phyloP scores from a whole-genome alignment of 495 filamentous ascomycete species.

The Tuber calosporum region DNA sequence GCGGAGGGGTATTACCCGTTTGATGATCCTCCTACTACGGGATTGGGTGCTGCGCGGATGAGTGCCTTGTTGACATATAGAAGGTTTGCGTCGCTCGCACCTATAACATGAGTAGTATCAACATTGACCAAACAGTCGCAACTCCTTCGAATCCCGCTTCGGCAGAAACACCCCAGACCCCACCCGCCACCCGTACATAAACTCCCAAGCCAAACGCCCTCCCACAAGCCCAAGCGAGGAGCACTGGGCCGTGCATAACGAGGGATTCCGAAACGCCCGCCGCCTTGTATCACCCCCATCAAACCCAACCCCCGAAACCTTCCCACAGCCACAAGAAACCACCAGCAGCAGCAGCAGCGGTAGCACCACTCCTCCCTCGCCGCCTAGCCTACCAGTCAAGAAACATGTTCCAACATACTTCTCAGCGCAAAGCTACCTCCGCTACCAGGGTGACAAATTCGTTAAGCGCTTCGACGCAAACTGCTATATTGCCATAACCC shows the following conservation, averaged over 20 bases:
- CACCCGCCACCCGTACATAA: conserved; percentile 68
- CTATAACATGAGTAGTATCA: background rate
- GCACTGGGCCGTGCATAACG: conserved; percentile 92
- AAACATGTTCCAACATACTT: conserved; percentile 70
- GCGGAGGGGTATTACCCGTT: conserved; percentile 91
- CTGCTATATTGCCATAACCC: conserved; percentile 97
- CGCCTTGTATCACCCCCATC: conserved; percentile 41
- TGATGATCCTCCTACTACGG: conserved; percentile 71
- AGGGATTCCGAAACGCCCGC: conserved; percentile 62
- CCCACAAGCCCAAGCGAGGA: conserved; percentile 65
- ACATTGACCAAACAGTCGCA: conserved; percentile 53
- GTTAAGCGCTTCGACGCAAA: conserved; percentile 95
- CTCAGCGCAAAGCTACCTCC: conserved; percentile 92
- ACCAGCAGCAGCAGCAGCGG: background rate
- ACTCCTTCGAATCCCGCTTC: conserved; percentile 93
- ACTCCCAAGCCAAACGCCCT: conserved; percentile 49
- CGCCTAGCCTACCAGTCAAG: background rate
- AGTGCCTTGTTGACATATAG: conserved; percentile 90
- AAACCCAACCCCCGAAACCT: conserved; percentile 10
- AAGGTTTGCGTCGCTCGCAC: conserved; percentile 19
- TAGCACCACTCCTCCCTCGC: background rate
- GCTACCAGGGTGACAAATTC: conserved; percentile 96
- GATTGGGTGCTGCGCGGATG: conserved; percentile 93
- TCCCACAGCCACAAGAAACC: conserved; percentile 6
- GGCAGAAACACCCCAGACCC: conserved; percentile 87